These are phyloP conservation scores for Stropharia rugosoannulata DNA, from an alignment of 768 basidiomycete genomes.

Conservation along the genomic window DNA sequence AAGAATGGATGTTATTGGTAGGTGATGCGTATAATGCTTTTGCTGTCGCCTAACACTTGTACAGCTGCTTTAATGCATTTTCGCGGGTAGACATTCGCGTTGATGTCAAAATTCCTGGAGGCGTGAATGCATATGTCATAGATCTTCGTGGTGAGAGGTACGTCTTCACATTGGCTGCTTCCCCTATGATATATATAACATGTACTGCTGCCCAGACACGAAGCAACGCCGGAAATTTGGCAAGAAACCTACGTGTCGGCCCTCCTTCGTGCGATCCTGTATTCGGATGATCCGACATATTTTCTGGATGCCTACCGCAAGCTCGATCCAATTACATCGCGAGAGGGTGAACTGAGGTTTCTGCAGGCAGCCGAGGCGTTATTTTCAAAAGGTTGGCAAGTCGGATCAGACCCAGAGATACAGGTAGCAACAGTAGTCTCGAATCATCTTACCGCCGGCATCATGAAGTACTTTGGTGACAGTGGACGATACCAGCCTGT, in stretches of 20 bases:
- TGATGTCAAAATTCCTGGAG: slow-evolving; percentile 98
- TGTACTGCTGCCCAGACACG: slow-evolving; percentile 55
- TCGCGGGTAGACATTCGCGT: slow-evolving; percentile 95
- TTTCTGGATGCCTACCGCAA: slow-evolving; percentile 92
- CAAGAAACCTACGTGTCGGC: slow-evolving; percentile 97
- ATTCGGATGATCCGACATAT: slow-evolving; percentile 94
- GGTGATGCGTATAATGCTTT: slow-evolving; percentile 22
- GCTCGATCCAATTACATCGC: slow-evolving; percentile 89
- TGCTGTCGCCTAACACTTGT: neutral
- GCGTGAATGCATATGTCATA: slow-evolving; percentile 91
- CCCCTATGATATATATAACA: neutral
- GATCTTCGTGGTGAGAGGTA: slow-evolving; percentile 94
- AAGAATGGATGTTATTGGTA: slow-evolving; percentile 92
- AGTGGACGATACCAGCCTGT: slow-evolving; percentile 84
- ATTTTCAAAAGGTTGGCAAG: slow-evolving; percentile 96
- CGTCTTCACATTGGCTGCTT: slow-evolving; percentile 22
- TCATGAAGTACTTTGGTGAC: slow-evolving; percentile 97
- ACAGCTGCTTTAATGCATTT: slow-evolving; percentile 96
- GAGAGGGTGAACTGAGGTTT: slow-evolving; percentile 88
- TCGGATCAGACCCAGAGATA: slow-evolving; percentile 97
- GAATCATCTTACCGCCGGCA: slow-evolving; percentile 92
- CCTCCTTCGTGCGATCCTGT: slow-evolving; percentile 85
- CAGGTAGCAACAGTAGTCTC: slow-evolving; percentile 97
- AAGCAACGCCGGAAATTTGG: slow-evolving; percentile 92
- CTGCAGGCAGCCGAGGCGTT: slow-evolving; percentile 86